Evolutionary conservation across 352 stramenopile genomes (phyloP), one percentile per base, ranked within the genome.

Genomic region (Pythium guiyangense): DNA sequence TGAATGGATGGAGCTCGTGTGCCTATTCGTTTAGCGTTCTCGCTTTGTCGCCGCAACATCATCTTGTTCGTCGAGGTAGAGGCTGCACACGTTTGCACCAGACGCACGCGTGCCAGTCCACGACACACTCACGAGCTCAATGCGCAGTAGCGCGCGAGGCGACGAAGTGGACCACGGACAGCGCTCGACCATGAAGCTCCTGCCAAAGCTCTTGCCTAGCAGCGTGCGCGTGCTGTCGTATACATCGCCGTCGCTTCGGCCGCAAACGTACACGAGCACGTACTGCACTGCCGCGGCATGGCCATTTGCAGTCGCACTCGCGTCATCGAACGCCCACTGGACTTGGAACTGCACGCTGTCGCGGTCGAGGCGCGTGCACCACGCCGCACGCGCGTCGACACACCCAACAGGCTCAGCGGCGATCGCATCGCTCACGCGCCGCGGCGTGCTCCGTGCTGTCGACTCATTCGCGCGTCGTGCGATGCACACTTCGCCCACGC

Each of bases 401-500:
- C 66, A 77, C 17, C 22, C 31, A 26, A 35, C 50, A 17, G 54
- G 54, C 34, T 47, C 15, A 2, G 45, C 35, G n/a, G n/a, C n/a
- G n/a, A n/a, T n/a, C 3, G 54, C 34, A 18, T 39, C 46, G 17
- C 40, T 31, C 26, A 46, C 48, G 15, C 25, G 18, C 42, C 54
- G n/a, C n/a, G n/a, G 51, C 40, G 64, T 58, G 49, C 49, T 70
- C 48, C 64, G 66, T 2, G 39, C 43, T 14, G 50, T 63, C 31
- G 31, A n/a, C n/a, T n/a, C 31, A 8, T 20, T 44, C 34, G 53
- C 31, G 27, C 52, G 67, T 2, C 66, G 53, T 20, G 69, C 55
- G 52, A 77, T 51, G 40, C 67, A 69, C 8, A 78, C 52, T 46
- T 78, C 64, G 12, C 70, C 67, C n/a, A 75, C 22, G 37, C 61